Base-by-base conservation (phyloP, 441 rosid genomes). In the Lagerstroemia fauriei region DNA sequence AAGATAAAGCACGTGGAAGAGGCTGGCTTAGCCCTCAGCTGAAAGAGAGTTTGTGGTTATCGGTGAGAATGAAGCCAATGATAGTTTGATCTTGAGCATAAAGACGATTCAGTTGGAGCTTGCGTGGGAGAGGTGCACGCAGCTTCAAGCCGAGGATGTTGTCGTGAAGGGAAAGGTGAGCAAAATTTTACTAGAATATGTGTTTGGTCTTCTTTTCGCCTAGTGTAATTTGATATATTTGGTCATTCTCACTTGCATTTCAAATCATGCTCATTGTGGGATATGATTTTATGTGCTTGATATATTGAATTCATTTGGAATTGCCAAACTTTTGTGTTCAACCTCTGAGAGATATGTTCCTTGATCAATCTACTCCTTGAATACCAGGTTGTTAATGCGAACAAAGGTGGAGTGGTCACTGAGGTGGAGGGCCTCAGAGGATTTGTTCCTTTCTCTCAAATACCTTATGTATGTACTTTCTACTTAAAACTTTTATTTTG, bases 71-170 rank as follows among this genome's bases (percentile, higher is more conserved):
- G 97, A 92, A 81, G 91, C 78, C 69, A 97, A 95, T 85, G 98
- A 94, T 86, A 93, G 97, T 86, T 90, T 95, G 86, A 44, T 94
- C 82, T 82, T 94, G 90, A 96, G 99, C 92, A 89, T 93, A 75
- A 89, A 90, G 87, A 17, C 57, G 34, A 86, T 92, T 79, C 99
- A 95, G 25, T 92, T 89, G 56, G 95, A 92, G 77, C 95, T 92
- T 88, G 95, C 97, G 59, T 95, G 98, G 99, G 98, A 95, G 87
- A 89, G 98, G 76, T 95, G 98, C 71, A 92, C 96, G 87, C 99
- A 96, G 88, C 99, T 96, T 85, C 99, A 95, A 85, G 89, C 99
- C 86, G 99, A 96, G 92, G 98, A 95, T 89, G 97, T 89, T 61
- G 87, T 87, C 61, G 88, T 94, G 74, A 94, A 94, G 94, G 98